Evolutionary conservation across 345 rosid genomes (phyloP).

Genomic region (Eutrema japonicum): DNA sequence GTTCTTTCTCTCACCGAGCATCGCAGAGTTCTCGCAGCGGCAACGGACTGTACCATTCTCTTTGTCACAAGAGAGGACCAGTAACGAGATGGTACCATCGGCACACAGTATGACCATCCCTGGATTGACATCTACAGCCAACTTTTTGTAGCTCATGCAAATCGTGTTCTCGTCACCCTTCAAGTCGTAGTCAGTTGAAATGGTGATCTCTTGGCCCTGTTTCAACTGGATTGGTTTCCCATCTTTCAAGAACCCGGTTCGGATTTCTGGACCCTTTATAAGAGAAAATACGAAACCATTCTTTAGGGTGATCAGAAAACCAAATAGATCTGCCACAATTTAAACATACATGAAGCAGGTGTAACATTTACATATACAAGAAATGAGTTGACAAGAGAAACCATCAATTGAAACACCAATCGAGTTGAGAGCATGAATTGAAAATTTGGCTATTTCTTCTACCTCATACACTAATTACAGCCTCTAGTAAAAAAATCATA

Average conservation of each 20-base stretch:
- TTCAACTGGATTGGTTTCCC: conserved; percentile 68
- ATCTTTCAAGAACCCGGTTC: conserved; percentile 77
- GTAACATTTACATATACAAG: conserved; percentile 4
- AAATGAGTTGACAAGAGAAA: conserved; percentile 10
- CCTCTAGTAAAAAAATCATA: neutral
- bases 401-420: neutral
- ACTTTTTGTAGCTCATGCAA: conserved; percentile 93
- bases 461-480: conserved; percentile 12
- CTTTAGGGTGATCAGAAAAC: neutral
- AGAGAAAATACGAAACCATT: conserved; percentile 21
- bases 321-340: conserved; percentile 3
- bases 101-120: conserved; percentile 94
- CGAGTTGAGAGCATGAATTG: neutral
- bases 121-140: conserved; percentile 83
- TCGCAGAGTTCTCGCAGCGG: conserved; percentile 86
- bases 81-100: conserved; percentile 91
- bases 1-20: conserved; percentile 97
- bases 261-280: conserved; percentile 76
- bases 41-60: conserved; percentile 75
- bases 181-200: conserved; percentile 75
- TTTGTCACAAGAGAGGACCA: conserved; percentile 74
- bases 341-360: neutral
- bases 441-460: neutral
- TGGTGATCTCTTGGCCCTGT: conserved; percentile 83
- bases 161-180: conserved; percentile 77